Base-by-base conservation (phyloP, 352 stramenopile species). In the Stephanocyclus meneghinianus region DNA sequence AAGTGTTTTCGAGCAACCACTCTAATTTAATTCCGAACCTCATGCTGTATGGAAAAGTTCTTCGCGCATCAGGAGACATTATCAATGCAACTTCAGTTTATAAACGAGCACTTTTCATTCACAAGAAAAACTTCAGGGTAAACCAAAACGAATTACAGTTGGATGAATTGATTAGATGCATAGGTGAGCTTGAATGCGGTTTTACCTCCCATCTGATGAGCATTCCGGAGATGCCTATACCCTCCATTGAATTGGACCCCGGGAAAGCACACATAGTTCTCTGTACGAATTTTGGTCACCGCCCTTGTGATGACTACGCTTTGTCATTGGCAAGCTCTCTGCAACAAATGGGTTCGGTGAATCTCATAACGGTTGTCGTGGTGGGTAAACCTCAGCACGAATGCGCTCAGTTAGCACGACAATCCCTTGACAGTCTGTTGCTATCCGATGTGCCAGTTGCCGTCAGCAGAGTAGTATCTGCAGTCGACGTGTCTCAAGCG, bases 1-100 rank as follows among this genome's bases (percentile, higher is more conserved):
- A 73, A 26, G 59, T 65, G 51, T 84, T 86, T 53, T 64, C 67
- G 21, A 75, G 62, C 45, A 82, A 83, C 29, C 82, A 88, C 56
- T 75, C 76, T 2, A 87, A 87, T 48, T 45, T 87, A 37, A 87
- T 87, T 37, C 80, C 80, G 10, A 87, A 87, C 56, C 69, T 87
- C 11, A 79, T 84, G 71, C 32, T 70, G 21, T 84, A 84, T 67
- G 76, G 80, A 44, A 66, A 51, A 48, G 55, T 84, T 35, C 72
- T 87, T 45, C 50, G 77, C 18, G 51, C 68, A 0, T 45, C 57
- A 37, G 66, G 77, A 10, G 50, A 87, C 26, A 18, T 56, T 18
- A 45, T 67, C 51, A 71, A 77, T 48, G 69, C 80, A 35, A 50
- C 21, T 29, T 59, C 60, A 26, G 62, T 81, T 44, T 87, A 80